Evolutionary conservation across 306 rosid genomes (phyloP).

Genomic region (Gillenia trifoliata): DNA sequence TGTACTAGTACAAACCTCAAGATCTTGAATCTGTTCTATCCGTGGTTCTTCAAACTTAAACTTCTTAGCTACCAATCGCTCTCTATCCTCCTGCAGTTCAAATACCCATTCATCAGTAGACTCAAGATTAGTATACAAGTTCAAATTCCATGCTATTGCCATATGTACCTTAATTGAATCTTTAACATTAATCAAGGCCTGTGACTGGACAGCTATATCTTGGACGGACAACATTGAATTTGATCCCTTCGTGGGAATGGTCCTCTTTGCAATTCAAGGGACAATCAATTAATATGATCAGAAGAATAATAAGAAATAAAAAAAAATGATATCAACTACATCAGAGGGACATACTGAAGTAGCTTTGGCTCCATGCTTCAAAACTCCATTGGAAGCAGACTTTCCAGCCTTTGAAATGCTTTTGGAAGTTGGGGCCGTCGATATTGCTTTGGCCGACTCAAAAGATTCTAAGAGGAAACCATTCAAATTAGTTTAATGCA

Average conservation of each 20-base stretch:
- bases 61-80: conserved; percentile 76
- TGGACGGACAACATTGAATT: conserved; percentile 57
- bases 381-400: conserved; percentile 62
- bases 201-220: conserved; percentile 76
- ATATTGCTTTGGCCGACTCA: conserved; percentile 51
- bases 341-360: conserved; percentile 53
- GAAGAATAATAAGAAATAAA: neutral
- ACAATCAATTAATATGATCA: neutral
- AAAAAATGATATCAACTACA: conserved; percentile 3
- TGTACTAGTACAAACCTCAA: conserved; percentile 61
- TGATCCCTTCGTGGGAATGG: conserved; percentile 40
- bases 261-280: conserved; percentile 48
- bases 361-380: conserved; percentile 74
- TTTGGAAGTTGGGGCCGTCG: conserved; percentile 56
- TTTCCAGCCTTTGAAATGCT: conserved; percentile 59
- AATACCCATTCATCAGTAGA: conserved; percentile 2
- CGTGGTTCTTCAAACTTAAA: conserved; percentile 96
- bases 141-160: conserved; percentile 5
- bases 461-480: conserved; percentile 45
- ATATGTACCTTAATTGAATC: conserved; percentile 89
- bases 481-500: conserved; percentile 17
- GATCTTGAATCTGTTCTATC: conserved; percentile 94
- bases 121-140: conserved; percentile 1
- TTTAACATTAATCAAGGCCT: conserved; percentile 75
- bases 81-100: conserved; percentile 82